Conservation (phyloP, 495 filamentous ascomycete genomes). For the Sabuloglossum arenarium region DNA sequence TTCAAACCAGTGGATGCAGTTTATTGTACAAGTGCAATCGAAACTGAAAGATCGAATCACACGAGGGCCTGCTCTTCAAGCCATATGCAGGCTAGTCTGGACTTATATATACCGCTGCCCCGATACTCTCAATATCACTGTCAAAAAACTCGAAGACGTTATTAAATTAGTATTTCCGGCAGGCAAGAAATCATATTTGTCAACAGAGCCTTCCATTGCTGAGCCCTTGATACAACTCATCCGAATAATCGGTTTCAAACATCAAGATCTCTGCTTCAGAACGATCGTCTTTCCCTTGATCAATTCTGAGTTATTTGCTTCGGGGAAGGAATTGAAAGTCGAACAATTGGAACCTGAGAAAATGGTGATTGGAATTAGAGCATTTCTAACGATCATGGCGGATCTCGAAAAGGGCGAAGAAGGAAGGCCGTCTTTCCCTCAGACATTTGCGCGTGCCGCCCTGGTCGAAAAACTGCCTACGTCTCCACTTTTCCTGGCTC, state of each 20-base stretch:
- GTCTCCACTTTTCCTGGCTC: background rate
- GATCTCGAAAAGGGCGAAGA: slow-evolving; percentile 78
- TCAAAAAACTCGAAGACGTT: slow-evolving; percentile 73
- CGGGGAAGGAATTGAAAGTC: slow-evolving; percentile 60
- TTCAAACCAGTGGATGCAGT: slow-evolving; percentile 60
- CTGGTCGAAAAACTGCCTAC: background rate
- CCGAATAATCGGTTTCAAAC: slow-evolving; percentile 81
- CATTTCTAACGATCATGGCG: slow-evolving; percentile 79
- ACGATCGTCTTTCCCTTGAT: slow-evolving; percentile 86
- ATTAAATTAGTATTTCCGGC: slow-evolving; percentile 59
- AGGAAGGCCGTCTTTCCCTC: slow-evolving; percentile 67
- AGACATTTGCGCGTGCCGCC: slow-evolving; percentile 8
- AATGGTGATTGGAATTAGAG: slow-evolving; percentile 86
- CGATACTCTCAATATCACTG: slow-evolving; percentile 43
- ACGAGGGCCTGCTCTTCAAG: slow-evolving; percentile 64
- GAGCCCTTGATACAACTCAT: slow-evolving; percentile 87
- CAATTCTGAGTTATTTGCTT: slow-evolving; percentile 70
- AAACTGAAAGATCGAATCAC: slow-evolving; percentile 67
- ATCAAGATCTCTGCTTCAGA: slow-evolving; percentile 82
- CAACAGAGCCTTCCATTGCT: slow-evolving; percentile 56
- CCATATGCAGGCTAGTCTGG: slow-evolving; percentile 85
- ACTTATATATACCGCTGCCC: slow-evolving; percentile 76
- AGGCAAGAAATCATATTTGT: slow-evolving; percentile 55
- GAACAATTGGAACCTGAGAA: slow-evolving; percentile 90
- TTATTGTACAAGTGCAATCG: slow-evolving; percentile 51